Conservation (phyloP, 306 rosid species). For the Medicago arabica region DNA sequence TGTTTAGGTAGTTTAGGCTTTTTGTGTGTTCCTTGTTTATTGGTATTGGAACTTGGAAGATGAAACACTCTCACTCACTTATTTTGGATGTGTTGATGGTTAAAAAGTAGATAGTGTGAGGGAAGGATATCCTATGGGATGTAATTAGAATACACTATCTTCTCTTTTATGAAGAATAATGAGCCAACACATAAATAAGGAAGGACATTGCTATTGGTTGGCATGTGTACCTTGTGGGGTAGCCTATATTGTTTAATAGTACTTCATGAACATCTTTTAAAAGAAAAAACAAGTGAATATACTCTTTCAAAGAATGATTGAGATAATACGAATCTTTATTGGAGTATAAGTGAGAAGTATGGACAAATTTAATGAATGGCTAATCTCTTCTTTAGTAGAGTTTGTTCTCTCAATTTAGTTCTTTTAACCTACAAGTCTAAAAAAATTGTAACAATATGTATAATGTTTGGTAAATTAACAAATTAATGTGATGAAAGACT, state of each 20-base stretch:
- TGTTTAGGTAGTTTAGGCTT: too few relatives aligned
- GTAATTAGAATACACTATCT: not conserved
- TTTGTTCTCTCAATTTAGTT: too few relatives aligned
- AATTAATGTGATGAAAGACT: too few relatives aligned
- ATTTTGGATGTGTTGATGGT: constrained; percentile 9
- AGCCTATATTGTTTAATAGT: not conserved
- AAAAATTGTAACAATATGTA: too few relatives aligned
- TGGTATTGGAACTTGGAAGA: too few relatives aligned
- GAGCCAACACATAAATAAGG: not conserved
- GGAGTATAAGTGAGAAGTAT: too few relatives aligned
- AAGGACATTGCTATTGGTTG: not conserved
- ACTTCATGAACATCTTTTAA: not conserved
- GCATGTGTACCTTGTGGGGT: not conserved
- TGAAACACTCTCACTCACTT: not conserved
- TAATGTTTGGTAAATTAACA: too few relatives aligned
- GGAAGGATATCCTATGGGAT: not conserved
- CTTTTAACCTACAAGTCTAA: too few relatives aligned
- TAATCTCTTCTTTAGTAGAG: too few relatives aligned
- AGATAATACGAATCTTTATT: too few relatives aligned
- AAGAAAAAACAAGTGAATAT: not conserved
- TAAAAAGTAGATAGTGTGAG: not conserved
- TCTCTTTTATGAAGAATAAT: not conserved
- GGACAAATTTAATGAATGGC: too few relatives aligned
- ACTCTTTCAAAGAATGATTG: not conserved
- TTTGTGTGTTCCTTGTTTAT: too few relatives aligned